phyloP scores from a whole-genome alignment of 2,329 filamentous ascomycete genomes.

The Magnaporthiopsis incrustans region DNA sequence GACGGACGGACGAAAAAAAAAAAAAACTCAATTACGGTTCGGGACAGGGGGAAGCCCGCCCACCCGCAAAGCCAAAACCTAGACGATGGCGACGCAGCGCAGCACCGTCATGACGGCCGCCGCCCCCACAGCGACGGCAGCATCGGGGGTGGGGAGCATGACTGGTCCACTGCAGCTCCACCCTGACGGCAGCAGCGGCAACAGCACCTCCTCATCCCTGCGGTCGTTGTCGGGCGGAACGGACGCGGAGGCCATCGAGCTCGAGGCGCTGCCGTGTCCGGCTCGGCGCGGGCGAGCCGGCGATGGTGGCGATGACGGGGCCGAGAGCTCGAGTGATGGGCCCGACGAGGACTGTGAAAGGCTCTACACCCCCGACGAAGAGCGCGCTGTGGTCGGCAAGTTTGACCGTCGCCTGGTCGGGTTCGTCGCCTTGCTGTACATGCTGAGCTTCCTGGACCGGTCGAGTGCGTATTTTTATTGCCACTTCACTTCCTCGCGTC shows the following conservation, averaged over 20 bases:
- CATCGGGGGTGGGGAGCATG: no score
- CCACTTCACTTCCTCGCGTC: neutral
- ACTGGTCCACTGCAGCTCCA: neutral
- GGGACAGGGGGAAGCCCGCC: no score
- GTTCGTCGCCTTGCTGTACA: conserved; percentile 75
- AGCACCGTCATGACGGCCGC: no score
- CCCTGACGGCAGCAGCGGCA: no score
- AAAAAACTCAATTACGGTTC: neutral
- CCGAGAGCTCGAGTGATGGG: neutral
- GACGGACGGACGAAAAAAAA: no score
- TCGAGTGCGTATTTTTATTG: conserved; percentile 52
- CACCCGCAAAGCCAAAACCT: no score
- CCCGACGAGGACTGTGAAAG: neutral
- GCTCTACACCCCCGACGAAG: conserved; percentile 58
- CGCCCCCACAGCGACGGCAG: neutral
- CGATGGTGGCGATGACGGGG: neutral
- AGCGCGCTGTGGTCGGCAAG: conserved; percentile 60
- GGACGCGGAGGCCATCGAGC: conserved; percentile 3
- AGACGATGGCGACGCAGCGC: no score
- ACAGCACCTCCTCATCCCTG: no score
- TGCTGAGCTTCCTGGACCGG: conserved; percentile 78
- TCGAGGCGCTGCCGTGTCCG: conserved; percentile 11
- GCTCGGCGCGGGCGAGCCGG: no score
- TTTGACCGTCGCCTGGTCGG: conserved; percentile 71
- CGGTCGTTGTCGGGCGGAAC: no score